These are phyloP conservation scores for Cardiosporidium cionae DNA, from an alignment of 169 alveolate species.

Conservation along the genomic window DNA sequence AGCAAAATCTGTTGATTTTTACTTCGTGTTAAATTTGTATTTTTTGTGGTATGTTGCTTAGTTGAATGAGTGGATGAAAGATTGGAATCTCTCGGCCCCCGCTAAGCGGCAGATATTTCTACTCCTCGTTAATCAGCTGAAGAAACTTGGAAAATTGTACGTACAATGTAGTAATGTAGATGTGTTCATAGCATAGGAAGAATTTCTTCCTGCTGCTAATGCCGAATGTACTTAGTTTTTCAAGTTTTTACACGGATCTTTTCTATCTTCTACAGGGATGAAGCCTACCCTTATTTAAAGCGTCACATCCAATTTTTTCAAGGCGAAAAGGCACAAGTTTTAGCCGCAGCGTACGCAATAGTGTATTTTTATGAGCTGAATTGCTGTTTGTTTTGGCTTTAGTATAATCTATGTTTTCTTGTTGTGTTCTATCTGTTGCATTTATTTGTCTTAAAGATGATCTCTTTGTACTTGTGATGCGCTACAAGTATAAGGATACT, in stretches of 20 bases:
- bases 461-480: background rate
- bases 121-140: slow-evolving; percentile 19
- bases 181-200: background rate
- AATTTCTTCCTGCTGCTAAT: background rate
- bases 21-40: background rate
- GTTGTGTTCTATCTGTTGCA: background rate
- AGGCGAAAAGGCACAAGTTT: slow-evolving; percentile 8
- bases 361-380: background rate
- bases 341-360: slow-evolving; percentile 1
- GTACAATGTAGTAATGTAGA: background rate
- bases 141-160: slow-evolving; percentile 20
- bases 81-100: slow-evolving; percentile 14
- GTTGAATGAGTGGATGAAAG: slow-evolving; percentile 24
- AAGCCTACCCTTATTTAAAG: slow-evolving; percentile 17
- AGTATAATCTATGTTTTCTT: background rate
- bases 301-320: slow-evolving; percentile 25
- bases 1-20: background rate
- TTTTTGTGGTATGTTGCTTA: background rate
- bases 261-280: slow-evolving; percentile 5
- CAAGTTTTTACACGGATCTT: background rate
- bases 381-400: background rate
- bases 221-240: background rate
- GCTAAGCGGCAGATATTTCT: slow-evolving; percentile 15
- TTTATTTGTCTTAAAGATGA: background rate
- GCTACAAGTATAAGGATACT: no score